A percentile compares a stretch with the other conserved stretches of the same genome.
These are phyloP conservation scores for Litchi chinensis DNA, from an alignment of 345 rosid genomes.

Conservation along the genomic window DNA sequence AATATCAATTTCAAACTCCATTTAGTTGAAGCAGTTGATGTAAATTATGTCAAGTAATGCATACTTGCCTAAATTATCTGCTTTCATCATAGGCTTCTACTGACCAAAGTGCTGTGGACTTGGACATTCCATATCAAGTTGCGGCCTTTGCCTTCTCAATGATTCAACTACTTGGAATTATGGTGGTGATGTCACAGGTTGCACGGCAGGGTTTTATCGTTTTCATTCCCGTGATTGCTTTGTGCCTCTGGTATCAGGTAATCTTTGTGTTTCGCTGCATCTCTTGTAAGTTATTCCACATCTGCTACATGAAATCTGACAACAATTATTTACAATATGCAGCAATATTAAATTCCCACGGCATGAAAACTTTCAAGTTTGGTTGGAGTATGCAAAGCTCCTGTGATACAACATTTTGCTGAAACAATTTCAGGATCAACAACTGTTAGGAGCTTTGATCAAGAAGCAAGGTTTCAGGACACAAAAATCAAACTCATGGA, in stretches of 20 bases:
- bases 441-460: conserved; percentile 74
- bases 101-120: conserved; percentile 10
- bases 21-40: too few relatives aligned
- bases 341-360: conserved; percentile 69
- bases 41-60: conserved; percentile 18
- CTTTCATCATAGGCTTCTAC: conserved; percentile 7
- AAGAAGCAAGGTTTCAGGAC: conserved; percentile 56
- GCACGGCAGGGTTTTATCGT: background rate
- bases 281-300: background rate
- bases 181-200: background rate
- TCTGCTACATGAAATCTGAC: background rate
- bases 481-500: conserved; percentile 57
- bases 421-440: conserved; percentile 72
- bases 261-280: background rate
- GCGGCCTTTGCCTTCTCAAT: background rate
- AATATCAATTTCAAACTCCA: background rate
- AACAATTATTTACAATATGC: conserved; percentile 20
- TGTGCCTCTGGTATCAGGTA: conserved; percentile 16
- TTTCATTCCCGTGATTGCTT: conserved; percentile 16
- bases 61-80: background rate
- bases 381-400: conserved; percentile 72
- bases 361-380: conserved; percentile 73
- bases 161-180: background rate
- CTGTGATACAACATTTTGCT: conserved; percentile 71
- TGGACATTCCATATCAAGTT: background rate